Evolutionary conservation across 805 yeast species (phyloP).

Genomic region (Metahyphopichia silvanorum): DNA sequence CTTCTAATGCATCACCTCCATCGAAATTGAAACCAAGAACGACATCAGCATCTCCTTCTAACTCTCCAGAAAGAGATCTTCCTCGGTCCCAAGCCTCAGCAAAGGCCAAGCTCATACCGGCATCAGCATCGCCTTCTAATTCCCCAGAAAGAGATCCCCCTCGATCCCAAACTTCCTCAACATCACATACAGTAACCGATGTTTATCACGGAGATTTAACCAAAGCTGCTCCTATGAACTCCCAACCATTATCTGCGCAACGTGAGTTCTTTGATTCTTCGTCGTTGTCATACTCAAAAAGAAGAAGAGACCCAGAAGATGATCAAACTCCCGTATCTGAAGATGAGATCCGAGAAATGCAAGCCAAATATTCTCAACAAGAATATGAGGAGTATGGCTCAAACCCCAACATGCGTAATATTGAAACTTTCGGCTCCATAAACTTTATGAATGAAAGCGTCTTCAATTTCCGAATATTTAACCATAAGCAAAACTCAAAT

Average conservation of each 20-base stretch:
- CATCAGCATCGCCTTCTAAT: slow-evolving; percentile 1
- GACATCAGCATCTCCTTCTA: no score
- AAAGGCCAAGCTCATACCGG: not conserved
- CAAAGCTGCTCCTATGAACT: slow-evolving; percentile 45
- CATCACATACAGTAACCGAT: slow-evolving; percentile 34
- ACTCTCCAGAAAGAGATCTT: not conserved
- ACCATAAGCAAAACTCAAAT: slow-evolving; percentile 4
- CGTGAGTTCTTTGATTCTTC: slow-evolving; percentile 30
- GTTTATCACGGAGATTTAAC: slow-evolving; percentile 46
- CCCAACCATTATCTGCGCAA: slow-evolving; percentile 53
- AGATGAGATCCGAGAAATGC: slow-evolving; percentile 30
- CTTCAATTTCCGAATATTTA: slow-evolving; percentile 32
- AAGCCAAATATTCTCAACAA: slow-evolving; percentile 25
- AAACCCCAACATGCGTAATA: slow-evolving; percentile 4
- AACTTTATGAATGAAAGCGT: slow-evolving; percentile 34
- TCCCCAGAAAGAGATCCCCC: not conserved
- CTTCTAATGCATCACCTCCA: no score
- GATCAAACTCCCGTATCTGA: slow-evolving; percentile 27
- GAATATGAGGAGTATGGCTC: no score
- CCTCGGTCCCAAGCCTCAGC: not conserved
- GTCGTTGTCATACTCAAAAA: not conserved
- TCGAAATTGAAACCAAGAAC: no score
- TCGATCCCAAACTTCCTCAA: not conserved
- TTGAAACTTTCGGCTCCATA: slow-evolving; percentile 33
- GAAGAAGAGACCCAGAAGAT: slow-evolving; percentile 11